These are phyloP conservation scores for Pyrenophora graminea DNA, from an alignment of 2,329 filamentous ascomycete species.

Conservation along the genomic window DNA sequence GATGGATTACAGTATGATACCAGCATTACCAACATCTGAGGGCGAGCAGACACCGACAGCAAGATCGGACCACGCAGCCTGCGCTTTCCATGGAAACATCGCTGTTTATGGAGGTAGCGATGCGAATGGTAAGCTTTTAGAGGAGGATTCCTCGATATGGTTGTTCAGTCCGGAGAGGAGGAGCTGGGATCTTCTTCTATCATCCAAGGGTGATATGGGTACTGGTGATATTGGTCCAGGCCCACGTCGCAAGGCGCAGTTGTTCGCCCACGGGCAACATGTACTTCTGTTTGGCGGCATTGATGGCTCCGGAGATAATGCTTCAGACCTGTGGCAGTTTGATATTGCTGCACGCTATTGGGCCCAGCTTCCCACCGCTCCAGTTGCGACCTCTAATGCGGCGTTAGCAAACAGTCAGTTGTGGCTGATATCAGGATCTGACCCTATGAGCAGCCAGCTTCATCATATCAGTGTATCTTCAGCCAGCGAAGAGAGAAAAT, in stretches of 20 bases:
- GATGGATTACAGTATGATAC: constrained; percentile 49
- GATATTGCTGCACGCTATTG: constrained; percentile 26
- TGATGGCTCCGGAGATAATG: constrained; percentile 25
- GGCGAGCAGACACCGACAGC: constrained; percentile 39
- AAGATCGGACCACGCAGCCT: constrained; percentile 48
- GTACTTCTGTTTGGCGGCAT: constrained; percentile 37
- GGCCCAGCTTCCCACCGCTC: constrained; percentile 32
- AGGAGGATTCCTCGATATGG: constrained; percentile 48
- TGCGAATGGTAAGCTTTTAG: constrained; percentile 36
- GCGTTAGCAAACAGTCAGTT: constrained; percentile 45
- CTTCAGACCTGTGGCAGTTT: constrained; percentile 37
- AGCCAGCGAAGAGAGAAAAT: constrained; percentile 30
- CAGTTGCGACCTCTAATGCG: constrained; percentile 40
- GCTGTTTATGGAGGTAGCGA: constrained; percentile 49
- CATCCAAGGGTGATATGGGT: constrained; percentile 18
- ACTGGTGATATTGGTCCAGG: constrained; percentile 21
- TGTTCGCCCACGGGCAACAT: constrained; percentile 26
- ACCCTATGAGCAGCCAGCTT: constrained; percentile 37
- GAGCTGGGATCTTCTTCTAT: constrained; percentile 30
- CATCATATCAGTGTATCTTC: constrained; percentile 32
- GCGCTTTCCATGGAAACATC: constrained; percentile 46
- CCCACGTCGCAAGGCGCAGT: constrained; percentile 23
- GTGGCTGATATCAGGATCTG: constrained; percentile 47
- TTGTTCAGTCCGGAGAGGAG: constrained; percentile 43
- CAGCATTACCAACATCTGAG: constrained; percentile 43